A percentile compares a stretch with the other conserved stretches of the same genome.
phyloP scores from a whole-genome alignment of 2,329 filamentous ascomycete genomes.

The Chrysoporthe austroafricana region DNA sequence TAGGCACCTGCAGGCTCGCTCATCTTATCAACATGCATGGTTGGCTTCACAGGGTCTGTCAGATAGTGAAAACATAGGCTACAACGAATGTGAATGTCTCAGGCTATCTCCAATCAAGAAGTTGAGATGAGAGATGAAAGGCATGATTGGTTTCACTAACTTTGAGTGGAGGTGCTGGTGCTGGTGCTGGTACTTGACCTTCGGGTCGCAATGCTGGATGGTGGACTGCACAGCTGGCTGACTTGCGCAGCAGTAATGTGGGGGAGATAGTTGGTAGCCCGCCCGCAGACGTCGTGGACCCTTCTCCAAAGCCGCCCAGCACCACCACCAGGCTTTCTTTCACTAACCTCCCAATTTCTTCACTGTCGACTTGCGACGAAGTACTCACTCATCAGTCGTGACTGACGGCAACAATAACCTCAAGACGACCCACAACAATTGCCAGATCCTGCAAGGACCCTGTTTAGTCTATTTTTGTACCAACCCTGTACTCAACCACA shows the following conservation, averaged over 20 bases:
- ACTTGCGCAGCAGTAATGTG: not conserved
- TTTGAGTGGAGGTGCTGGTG: not conserved
- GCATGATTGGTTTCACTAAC: not conserved
- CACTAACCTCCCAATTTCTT: conserved; percentile 10
- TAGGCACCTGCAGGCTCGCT: no score
- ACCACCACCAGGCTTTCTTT: not conserved
- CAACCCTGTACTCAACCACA: not conserved
- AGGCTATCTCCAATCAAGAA: not conserved
- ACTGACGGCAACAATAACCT: conserved; percentile 4
- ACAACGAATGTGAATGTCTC: not conserved
- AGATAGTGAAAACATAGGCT: not conserved
- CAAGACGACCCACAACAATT: not conserved
- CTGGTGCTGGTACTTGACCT: not conserved
- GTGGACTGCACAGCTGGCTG: not conserved
- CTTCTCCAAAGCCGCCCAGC: not conserved
- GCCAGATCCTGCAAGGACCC: not conserved
- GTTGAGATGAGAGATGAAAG: no score
- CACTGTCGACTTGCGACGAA: not conserved
- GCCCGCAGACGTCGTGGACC: conserved; percentile 7
- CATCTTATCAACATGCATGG: not conserved
- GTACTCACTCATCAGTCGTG: not conserved
- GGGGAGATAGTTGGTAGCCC: not conserved
- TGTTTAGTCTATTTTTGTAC: conserved; percentile 8
- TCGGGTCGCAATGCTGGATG: not conserved
- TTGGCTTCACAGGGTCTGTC: not conserved